These are phyloP conservation scores for Rhamnella rubrinervis DNA, from an alignment of 331 rosid species.

Conservation along the genomic window DNA sequence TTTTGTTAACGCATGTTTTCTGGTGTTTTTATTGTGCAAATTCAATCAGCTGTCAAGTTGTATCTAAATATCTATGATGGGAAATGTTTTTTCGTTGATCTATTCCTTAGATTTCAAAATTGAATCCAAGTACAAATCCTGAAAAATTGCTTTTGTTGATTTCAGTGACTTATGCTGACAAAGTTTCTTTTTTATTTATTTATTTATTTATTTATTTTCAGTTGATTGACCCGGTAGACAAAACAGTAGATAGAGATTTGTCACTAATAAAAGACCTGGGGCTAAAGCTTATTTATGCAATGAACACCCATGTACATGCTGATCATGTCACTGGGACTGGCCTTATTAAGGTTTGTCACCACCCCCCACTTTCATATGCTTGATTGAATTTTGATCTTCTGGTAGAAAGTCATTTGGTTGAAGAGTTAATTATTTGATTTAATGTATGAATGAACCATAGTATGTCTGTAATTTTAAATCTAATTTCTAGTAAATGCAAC, in stretches of 20 bases:
- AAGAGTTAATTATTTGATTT: neutral
- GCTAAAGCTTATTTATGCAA: slow-evolving; percentile 67
- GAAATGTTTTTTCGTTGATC: neutral
- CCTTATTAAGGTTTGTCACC: slow-evolving; percentile 64
- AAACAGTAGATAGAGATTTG: slow-evolving; percentile 82
- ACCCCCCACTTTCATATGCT: neutral
- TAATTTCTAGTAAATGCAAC: neutral
- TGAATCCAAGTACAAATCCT: too few species aligned
- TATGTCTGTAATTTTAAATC: neutral
- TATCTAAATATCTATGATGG: neutral
- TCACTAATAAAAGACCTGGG: slow-evolving; percentile 64
- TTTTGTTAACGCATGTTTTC: too few species aligned
- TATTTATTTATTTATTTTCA: slow-evolving; percentile 19
- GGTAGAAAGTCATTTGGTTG: neutral
- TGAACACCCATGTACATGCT: slow-evolving; percentile 97
- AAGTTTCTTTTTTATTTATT: too few species aligned
- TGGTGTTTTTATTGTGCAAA: too few species aligned
- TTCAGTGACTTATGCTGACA: too few species aligned
- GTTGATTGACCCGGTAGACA: slow-evolving; percentile 98
- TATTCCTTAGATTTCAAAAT: too few species aligned
- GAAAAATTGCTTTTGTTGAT: too few species aligned
- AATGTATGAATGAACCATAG: neutral
- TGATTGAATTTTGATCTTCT: neutral
- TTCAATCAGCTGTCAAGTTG: too few species aligned
- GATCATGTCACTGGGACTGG: slow-evolving; percentile 97